Base-by-base conservation (phyloP, 2,329 filamentous ascomycete species). In the Colletotrichum salicis region DNA sequence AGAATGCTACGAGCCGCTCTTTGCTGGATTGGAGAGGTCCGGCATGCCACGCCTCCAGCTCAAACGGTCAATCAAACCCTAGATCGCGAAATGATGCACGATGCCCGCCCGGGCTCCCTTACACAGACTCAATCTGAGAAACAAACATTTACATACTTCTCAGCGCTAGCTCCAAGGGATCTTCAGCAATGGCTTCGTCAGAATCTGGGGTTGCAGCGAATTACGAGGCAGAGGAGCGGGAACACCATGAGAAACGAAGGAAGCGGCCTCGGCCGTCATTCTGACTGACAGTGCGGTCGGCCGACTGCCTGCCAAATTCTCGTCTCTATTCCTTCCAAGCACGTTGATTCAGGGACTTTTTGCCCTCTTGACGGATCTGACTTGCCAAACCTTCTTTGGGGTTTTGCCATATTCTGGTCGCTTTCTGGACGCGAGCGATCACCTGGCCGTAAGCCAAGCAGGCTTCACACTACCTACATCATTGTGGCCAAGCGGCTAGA, bases 41-140 rank as follows among this genome's bases (percentile, higher is more conserved):
- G 19, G 54, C n/a, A 37, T 27, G 41, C 13, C 41, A 52, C 22
- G 29, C 41, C 22, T 33, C 13, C 51, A 31, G 31, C 52, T 55
- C 58, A 68, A 71, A 71, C 69, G 45, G 54, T 68, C 58, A 58
- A 71, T 58, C 45, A 59, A 71, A 71, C 64, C 68, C 59, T 71
- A 55, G 59, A 55, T 56, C 54, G 12, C 55, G 65, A 37, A 45
- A 57, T 41, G 24, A 67, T 71, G 64, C 58, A 67, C 37, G 29
- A 67, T 63, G 41, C 31, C 51, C 52, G 64, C 57, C 52, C 45
- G 13, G 24, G 37, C 59, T 51, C 51, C 22, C 24, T 24, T 8
- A 33, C 68, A 63, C 68, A 62, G 41, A 59, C 64, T 45, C 64
- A 37, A 57, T 57, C 27, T 35, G 33, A 63, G 35, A 22, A 55